phyloP scores from a whole-genome alignment of 805 yeast species.

The Scheffersomyces amazonensis region DNA sequence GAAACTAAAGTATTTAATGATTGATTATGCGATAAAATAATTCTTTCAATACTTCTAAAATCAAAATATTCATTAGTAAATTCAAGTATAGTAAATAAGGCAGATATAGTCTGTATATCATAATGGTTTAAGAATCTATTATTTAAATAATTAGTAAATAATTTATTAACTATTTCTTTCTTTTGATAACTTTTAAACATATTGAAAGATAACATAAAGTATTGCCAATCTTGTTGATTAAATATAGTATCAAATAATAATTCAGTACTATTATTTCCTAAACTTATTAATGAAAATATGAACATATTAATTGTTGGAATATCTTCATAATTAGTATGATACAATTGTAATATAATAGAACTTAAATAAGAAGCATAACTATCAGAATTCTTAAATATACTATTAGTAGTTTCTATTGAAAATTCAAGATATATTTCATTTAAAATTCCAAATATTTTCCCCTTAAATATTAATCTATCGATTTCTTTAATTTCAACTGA shows the following conservation, averaged over 20 bases:
- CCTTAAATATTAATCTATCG: conserved; percentile 37
- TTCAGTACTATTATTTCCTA: conserved; percentile 12
- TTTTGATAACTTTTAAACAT: conserved; percentile 25
- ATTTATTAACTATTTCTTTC: conserved; percentile 15
- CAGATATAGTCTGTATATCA: conserved; percentile 10
- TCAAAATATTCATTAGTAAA: conserved; percentile 10
- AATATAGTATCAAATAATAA: conserved; percentile 23
- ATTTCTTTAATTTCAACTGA: conserved; percentile 23
- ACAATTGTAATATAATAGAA: conserved; percentile 13
- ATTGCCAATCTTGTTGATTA: conserved; percentile 14
- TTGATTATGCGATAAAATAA: conserved; percentile 16
- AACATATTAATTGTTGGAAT: conserved; percentile 11
- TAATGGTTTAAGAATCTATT: conserved; percentile 2
- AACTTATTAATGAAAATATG: conserved; percentile 18
- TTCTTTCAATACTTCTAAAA: conserved; percentile 1
- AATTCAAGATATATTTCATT: conserved; percentile 15
- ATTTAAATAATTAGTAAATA: conserved; percentile 11
- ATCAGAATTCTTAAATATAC: conserved; percentile 11
- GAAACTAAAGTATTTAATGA: conserved; percentile 17
- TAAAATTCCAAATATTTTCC: conserved; percentile 21
- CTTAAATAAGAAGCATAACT: conserved; percentile 19
- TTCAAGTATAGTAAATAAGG: conserved; percentile 14
- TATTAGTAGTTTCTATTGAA: conserved; percentile 7
- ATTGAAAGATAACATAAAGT: conserved; percentile 10
- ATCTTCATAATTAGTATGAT: conserved; percentile 7